Percentiles rank a stretch among this genome's conserved stretches.
Evolutionary conservation across 1,139 yeast genomes (phyloP).

Genomic region (Sugiyamaella neomexicana): DNA sequence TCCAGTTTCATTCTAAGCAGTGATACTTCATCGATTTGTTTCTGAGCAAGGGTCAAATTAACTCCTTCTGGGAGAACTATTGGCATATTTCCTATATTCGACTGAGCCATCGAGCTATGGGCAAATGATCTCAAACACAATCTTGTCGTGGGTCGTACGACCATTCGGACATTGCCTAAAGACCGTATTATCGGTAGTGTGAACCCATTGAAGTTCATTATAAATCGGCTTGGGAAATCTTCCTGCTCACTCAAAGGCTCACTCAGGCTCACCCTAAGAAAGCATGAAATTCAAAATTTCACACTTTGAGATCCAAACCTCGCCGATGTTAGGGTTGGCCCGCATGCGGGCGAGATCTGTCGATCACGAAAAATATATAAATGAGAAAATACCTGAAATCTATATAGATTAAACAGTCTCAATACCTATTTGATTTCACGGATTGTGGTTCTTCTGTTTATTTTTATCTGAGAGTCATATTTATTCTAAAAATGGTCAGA

Average conservation of each 20-base stretch:
- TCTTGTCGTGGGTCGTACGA: neutral
- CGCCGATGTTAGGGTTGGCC: constrained; percentile 7
- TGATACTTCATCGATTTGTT: constrained; percentile 53
- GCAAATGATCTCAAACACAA: constrained; percentile 20
- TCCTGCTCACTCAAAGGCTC: neutral
- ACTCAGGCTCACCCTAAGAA: too few species aligned
- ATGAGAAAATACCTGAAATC: neutral
- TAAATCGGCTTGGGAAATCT: neutral
- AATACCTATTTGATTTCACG: neutral
- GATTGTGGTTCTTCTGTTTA: neutral
- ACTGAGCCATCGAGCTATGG: constrained; percentile 15
- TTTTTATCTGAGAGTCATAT: neutral
- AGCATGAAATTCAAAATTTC: constrained; percentile 5
- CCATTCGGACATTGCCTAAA: neutral
- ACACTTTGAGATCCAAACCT: constrained; percentile 2
- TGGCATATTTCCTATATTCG: constrained; percentile 60
- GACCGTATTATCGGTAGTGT: constrained; percentile 1
- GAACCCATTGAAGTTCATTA: neutral
- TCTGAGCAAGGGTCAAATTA: constrained; percentile 41
- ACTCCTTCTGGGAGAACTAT: constrained; percentile 58
- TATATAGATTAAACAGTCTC: neutral
- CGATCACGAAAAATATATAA: constrained; percentile 11
- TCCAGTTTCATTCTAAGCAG: constrained; percentile 34
- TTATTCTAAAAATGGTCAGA: constrained; percentile 64
- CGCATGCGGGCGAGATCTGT: neutral